These are phyloP conservation scores for Podospora fimiseda DNA, from an alignment of 495 filamentous ascomycete species.

Conservation along the genomic window DNA sequence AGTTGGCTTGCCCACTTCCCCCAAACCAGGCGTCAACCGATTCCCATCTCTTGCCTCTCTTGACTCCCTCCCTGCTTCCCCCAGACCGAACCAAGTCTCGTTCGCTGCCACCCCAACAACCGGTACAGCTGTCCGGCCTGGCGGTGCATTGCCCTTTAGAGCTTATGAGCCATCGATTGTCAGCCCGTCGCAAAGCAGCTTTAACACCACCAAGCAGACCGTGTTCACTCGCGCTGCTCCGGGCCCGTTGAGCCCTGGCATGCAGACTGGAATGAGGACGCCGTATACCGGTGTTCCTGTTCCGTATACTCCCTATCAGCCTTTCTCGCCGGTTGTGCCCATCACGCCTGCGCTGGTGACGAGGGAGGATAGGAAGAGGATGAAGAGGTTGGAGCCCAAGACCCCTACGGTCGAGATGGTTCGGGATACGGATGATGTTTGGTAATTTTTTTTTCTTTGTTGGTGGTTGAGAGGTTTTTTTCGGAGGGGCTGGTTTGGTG, in stretches of 20 bases:
- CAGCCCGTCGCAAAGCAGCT: conserved; percentile 33
- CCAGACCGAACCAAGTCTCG: conserved; percentile 34
- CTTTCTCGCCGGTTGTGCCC: conserved; percentile 79
- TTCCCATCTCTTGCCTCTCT: conserved; percentile 40
- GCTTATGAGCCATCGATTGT: conserved; percentile 51
- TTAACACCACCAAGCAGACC: conserved; percentile 64
- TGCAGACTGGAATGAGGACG: conserved; percentile 42
- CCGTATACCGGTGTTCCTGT: conserved; percentile 68
- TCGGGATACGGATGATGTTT: conserved; percentile 46
- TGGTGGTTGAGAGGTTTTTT: not conserved
- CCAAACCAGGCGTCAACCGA: conserved; percentile 40
- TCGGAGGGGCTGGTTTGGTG: not conserved
- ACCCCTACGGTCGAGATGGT: conserved; percentile 51
- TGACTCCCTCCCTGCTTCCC: conserved; percentile 38
- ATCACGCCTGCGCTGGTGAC: conserved; percentile 77
- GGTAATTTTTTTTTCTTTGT: conserved; percentile 29
- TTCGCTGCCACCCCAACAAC: conserved; percentile 10
- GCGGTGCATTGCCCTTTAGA: conserved; percentile 55
- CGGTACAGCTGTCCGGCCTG: conserved; percentile 35
- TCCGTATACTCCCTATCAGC: conserved; percentile 89
- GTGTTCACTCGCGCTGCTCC: conserved; percentile 57
- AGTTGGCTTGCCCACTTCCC: conserved; percentile 41
- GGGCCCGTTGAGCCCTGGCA: conserved; percentile 38
- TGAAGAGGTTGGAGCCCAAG: conserved; percentile 54
- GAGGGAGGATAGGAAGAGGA: conserved; percentile 64